phyloP scores from a whole-genome alignment of 108 stramenopile genomes.

The Cyclotella atomus region DNA sequence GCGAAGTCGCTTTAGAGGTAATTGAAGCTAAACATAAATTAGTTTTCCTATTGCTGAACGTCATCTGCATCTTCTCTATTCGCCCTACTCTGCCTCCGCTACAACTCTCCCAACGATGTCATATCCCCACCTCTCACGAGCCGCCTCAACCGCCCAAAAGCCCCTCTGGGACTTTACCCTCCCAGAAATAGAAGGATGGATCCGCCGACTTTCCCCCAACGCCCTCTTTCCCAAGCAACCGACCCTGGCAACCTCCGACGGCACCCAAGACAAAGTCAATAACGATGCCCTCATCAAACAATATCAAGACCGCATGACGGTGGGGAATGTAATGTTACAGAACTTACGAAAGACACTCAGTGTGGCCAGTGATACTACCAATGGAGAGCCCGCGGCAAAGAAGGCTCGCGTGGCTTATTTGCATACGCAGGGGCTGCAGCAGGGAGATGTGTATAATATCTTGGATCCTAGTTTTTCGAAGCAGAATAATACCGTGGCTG shows the following conservation, averaged over 20 bases:
- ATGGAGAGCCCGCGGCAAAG: not conserved
- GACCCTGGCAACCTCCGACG: no score
- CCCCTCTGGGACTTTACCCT: conserved; percentile 36
- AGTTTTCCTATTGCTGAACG: no score
- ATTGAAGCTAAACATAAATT: no score
- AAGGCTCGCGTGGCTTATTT: not conserved
- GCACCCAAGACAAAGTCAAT: no score
- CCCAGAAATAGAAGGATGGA: conserved; percentile 29
- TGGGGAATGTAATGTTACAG: conserved; percentile 7
- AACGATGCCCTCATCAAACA: no score
- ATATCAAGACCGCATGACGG: not conserved
- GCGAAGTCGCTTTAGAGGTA: no score
- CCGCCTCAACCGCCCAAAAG: not conserved
- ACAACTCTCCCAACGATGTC: not conserved
- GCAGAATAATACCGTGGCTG: not conserved
- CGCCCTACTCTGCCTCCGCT: not conserved
- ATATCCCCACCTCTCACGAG: not conserved
- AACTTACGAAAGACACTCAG: not conserved
- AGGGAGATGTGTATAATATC: conserved; percentile 34
- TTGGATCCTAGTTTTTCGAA: conserved; percentile 48
- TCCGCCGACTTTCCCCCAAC: conserved; percentile 26
- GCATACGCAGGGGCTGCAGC: not conserved
- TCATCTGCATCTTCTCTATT: no score
- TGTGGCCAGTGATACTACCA: not conserved
- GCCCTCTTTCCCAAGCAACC: conserved; percentile 34